Conservation (phyloP, 257 asterid genomes). For the Verbascum thapsus region DNA sequence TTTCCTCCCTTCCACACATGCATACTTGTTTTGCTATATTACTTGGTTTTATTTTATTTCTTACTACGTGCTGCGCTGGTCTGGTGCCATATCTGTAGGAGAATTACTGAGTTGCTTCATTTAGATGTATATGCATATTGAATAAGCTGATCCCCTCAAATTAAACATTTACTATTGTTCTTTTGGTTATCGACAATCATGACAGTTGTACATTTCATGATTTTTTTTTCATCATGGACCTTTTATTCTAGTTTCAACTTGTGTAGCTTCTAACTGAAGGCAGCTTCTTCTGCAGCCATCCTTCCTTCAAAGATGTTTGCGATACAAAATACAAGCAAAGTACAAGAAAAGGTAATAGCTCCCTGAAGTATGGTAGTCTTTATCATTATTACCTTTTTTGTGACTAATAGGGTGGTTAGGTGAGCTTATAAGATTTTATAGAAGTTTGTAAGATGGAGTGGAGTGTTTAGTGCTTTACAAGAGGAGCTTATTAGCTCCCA, state of each 20-base stretch:
- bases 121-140: neutral
- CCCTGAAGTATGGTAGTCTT: neutral
- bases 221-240: neutral
- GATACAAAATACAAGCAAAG: constrained; percentile 83
- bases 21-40: neutral
- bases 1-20: constrained; percentile 6
- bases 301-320: constrained; percentile 79
- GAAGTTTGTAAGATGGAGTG: no score
- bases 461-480: no score
- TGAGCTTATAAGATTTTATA: no score
- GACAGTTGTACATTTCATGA: constrained; percentile 11
- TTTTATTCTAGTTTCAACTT: constrained; percentile 18
- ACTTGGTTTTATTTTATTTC: constrained; percentile 5
- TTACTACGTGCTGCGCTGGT: constrained; percentile 5
- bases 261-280: constrained; percentile 38
- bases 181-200: constrained; percentile 2
- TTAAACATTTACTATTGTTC: neutral
- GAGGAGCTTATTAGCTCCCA: no score
- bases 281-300: constrained; percentile 71
- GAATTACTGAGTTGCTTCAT: constrained; percentile 15
- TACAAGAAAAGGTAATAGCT: constrained; percentile 68
- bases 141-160: constrained; percentile 6
- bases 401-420: neutral
- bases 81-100: constrained; percentile 26
- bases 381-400: constrained; percentile 3